Evolutionary conservation across 2,329 filamentous ascomycete genomes (phyloP), one percentile per base, ranked within the genome.

Genomic region (Botrytis sinoallii): DNA sequence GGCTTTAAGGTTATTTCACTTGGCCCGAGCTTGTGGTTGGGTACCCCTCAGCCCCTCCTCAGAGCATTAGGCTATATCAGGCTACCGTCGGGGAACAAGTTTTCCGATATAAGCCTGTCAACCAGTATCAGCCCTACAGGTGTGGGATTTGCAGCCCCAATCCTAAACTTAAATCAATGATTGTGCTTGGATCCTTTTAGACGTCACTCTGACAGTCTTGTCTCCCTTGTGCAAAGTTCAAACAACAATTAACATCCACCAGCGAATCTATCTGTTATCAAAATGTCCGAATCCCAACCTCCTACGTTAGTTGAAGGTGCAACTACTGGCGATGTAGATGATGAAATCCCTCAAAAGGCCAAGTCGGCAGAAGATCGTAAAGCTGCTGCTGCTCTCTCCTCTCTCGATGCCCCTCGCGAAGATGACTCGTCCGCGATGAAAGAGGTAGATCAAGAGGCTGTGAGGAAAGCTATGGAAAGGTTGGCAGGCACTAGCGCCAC

Each of bases 351-450:
- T 20, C 75, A 78, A 29, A 82, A 84, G 73, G 86, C 87, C 79
- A 92, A 90, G 83, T 89, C 88, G 60, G 91, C 92, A 80, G 92
- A 94, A 83, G 92, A 93, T 84, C 90, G 91, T 83, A 93, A 93
- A 83, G 91, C 92, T 64, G 91, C 91, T 59, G 90, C 90, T 10
- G 92, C 92, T 44, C 88, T 94, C 74, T 91, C 91, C 66, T 88
- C 87, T 75, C 89, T 95, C 77, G 92, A 93, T 80, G 74, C 76
- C 8, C 82, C 84, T 61, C 81, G 83, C 55, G 85, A 84, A 74
- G 85, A 86, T 66, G 85, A 87, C 44, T 84, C 86, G 63, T 79
- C 81, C 48, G 80, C 82, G 29, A 80, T 83, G 4, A 82, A 84
- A 65, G 86, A 87, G 79, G 87, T 88, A 75, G 85, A 90, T 75